Percentiles rank a stretch among this genome's conserved stretches.
phyloP scores from a whole-genome alignment of 2,329 filamentous ascomycete genomes.

The Periconia digitata region DNA sequence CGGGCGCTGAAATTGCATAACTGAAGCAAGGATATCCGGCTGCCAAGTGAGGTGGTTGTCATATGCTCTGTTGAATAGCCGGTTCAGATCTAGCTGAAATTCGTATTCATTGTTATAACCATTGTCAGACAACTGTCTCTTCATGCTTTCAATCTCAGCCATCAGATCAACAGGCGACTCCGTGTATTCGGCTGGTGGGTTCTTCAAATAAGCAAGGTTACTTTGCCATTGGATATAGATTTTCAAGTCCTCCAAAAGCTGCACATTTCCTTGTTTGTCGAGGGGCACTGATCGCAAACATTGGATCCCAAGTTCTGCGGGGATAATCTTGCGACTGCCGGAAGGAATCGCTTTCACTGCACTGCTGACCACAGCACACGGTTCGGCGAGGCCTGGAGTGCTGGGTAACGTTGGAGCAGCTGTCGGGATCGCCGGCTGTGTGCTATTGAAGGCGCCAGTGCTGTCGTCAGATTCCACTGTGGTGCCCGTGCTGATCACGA shows the following conservation, averaged over 20 bases:
- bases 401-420: conserved; percentile 15
- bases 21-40: conserved; percentile 39
- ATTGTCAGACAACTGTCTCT: conserved; percentile 28
- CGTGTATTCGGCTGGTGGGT: conserved; percentile 39
- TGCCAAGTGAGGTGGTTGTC: conserved; percentile 46
- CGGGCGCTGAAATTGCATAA: conserved; percentile 41
- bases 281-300: conserved; percentile 43
- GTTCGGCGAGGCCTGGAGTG: conserved; percentile 24
- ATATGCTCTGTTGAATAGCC: conserved; percentile 39
- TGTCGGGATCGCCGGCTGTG: conserved; percentile 16
- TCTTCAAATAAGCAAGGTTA: conserved; percentile 43
- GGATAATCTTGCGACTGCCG: conserved; percentile 28
- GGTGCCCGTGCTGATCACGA: conserved; percentile 20
- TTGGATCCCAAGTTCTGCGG: conserved; percentile 36
- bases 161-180: conserved; percentile 44
- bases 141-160: conserved; percentile 39
- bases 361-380: conserved; percentile 35
- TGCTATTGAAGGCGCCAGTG: conserved; percentile 13
- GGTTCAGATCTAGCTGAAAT: conserved; percentile 41
- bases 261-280: conserved; percentile 33
- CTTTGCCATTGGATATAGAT: conserved; percentile 43
- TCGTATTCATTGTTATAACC: conserved; percentile 45
- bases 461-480: conserved; percentile 19
- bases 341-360: conserved; percentile 27
- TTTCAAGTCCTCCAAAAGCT: conserved; percentile 39